Evolutionary conservation across 139 green algal species (phyloP), one percentile per base, ranked within the genome.

Genomic region (Volvox africanus): DNA sequence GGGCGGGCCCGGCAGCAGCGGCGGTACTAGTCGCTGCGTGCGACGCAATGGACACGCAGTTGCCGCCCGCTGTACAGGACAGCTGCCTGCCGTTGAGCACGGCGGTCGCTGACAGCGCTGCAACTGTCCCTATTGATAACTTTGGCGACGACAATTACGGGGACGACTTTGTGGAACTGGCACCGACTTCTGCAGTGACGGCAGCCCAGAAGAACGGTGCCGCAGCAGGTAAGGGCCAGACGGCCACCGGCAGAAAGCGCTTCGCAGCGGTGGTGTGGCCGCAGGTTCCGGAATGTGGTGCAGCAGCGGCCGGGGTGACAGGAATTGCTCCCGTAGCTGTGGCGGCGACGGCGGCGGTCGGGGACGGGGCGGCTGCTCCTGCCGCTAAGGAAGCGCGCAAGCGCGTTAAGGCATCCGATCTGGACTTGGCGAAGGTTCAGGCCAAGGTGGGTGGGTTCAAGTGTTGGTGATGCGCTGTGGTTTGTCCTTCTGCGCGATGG

Each of bases 401-500:
- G 78, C 87, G 92, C 28, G 86, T 85, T 30, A 93, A 94, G 79
- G 88, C 84, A 1, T 55, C 81, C 1, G 92, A 92, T 50, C 30
- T 94, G 69, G 92, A 94, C 50, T 3, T 62, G 5, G 73, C 36
- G 0, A 61, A 18, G 0, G 92, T 94, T 36, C 84, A 93, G 78
- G 90, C 86, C 55, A 92, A 92, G 82, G 91, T 92, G 75, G 26
- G 82, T 86, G 82, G 35, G 50, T 36, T 28, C 9, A 28, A 14
- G 44, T 55, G 44, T 5, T n/a, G 44, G 9, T 14, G 44, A 55
- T 55, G 44, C 44, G 44, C 44, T 55, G 44, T 55, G 44, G 5
- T 55, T 55, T 55, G 44, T 55, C 44, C 44, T 55, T 55, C 44
- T 55, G 44, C 44, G 44, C 44, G 5, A 55, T 55, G 44, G 44